Percentiles rank a stretch among this genome's conserved stretches.
Conservation (phyloP, 805 yeast species). For the Ogataea allantospora region DNA sequence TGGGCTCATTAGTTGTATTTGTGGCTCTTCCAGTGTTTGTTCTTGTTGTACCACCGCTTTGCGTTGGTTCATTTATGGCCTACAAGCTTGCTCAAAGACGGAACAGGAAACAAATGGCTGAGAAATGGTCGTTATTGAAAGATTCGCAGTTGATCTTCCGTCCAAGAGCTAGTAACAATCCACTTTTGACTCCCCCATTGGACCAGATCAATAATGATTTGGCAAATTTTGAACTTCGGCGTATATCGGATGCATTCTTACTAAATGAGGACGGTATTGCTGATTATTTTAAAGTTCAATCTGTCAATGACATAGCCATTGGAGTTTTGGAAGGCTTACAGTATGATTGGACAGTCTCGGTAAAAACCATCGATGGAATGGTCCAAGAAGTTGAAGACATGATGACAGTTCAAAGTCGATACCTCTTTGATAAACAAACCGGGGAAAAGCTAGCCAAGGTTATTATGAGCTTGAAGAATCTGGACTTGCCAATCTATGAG, state of each 20-base stretch:
- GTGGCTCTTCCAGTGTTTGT: conserved; percentile 33
- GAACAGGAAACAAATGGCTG: conserved; percentile 15
- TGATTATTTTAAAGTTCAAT: conserved; percentile 23
- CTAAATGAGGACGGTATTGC: conserved; percentile 31
- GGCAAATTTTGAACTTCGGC: conserved; percentile 31
- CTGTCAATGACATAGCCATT: conserved; percentile 27
- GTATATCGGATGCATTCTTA: conserved; percentile 32
- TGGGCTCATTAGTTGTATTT: conserved; percentile 30
- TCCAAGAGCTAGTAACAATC: conserved; percentile 16
- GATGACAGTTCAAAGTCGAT: conserved; percentile 29
- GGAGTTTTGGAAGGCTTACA: conserved; percentile 31
- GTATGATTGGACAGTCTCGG: conserved; percentile 24
- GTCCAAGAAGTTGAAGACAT: conserved; percentile 25
- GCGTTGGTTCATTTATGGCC: conserved; percentile 27
- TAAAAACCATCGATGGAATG: conserved; percentile 21
- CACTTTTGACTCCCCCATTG: conserved; percentile 23
- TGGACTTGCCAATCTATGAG: conserved; percentile 21
- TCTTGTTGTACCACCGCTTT: conserved; percentile 33
- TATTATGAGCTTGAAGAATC: conserved; percentile 21
- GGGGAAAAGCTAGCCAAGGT: conserved; percentile 29
- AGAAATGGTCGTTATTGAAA: conserved; percentile 25
- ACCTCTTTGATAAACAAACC: conserved; percentile 26
- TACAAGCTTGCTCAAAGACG: conserved; percentile 16
- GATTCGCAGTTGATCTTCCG: conserved; percentile 28
- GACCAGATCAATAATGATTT: conserved; percentile 31